Evolutionary conservation across 768 basidiomycete species (phyloP).

Genomic region (Naganishia friedmannii): DNA sequence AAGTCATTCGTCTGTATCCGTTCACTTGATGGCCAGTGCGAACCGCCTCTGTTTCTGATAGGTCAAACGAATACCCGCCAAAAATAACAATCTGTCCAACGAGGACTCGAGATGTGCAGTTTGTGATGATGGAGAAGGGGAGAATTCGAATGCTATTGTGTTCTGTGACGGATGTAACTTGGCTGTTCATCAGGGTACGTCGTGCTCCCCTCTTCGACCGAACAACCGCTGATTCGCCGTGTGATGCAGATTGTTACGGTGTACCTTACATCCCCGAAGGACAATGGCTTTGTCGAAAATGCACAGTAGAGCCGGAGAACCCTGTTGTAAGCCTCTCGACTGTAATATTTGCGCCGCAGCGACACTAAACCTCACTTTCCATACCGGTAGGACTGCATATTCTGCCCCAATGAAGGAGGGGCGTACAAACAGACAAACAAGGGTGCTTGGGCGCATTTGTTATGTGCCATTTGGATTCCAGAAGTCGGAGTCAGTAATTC

Average conservation of each 20-base stretch:
- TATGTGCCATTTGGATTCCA: conserved; percentile 97
- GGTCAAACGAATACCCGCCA: conserved; percentile 92
- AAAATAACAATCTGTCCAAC: conserved; percentile 71
- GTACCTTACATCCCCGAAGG: conserved; percentile 99
- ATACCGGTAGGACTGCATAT: conserved; percentile 59
- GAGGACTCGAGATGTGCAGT: conserved; percentile 96
- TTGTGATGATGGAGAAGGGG: conserved; percentile 96
- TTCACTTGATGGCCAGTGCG: background rate
- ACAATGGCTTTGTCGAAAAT: conserved; percentile 98
- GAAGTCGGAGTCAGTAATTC: conserved; percentile 90
- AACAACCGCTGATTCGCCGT: background rate
- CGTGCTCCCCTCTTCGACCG: background rate
- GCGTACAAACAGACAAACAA: conserved; percentile 92
- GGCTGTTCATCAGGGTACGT: conserved; percentile 94
- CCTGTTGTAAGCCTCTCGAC: conserved; percentile 71
- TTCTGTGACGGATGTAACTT: conserved; percentile 99
- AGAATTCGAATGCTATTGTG: conserved; percentile 97
- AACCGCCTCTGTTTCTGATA: conserved; percentile 44
- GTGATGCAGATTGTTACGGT: conserved; percentile 84
- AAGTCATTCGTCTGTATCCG: conserved; percentile 29
- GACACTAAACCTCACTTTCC: background rate
- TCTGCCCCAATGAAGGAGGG: conserved; percentile 94
- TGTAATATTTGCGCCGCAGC: background rate
- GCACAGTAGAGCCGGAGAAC: conserved; percentile 93
- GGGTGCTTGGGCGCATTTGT: conserved; percentile 80